A percentile compares a stretch with the other conserved stretches of the same genome.
These are phyloP conservation scores for Mallotus japonicus DNA, from an alignment of 441 rosid species.

Conservation along the genomic window DNA sequence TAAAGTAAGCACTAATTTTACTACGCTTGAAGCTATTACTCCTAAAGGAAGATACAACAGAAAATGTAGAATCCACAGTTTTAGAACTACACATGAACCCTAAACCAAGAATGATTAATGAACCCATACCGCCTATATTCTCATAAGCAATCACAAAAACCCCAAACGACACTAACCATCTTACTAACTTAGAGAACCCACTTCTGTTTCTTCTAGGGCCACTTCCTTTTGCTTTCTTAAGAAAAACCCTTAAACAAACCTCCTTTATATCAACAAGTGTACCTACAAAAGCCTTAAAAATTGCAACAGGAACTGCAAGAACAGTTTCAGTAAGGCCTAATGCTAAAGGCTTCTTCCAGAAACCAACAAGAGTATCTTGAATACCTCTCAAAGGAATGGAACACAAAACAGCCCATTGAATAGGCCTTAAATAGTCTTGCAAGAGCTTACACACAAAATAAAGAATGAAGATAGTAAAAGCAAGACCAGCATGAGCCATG, in stretches of 20 bases:
- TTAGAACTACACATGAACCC: slow-evolving; percentile 66
- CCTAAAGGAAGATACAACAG: slow-evolving; percentile 69
- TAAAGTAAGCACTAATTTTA: slow-evolving; percentile 61
- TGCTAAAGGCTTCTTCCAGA: slow-evolving; percentile 79
- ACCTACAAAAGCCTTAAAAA: slow-evolving; percentile 64
- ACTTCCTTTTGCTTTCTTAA: slow-evolving; percentile 46
- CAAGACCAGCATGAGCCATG: slow-evolving; percentile 97
- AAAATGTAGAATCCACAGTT: slow-evolving; percentile 60
- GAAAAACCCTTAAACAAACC: slow-evolving; percentile 49
- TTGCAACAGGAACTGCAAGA: slow-evolving; percentile 77
- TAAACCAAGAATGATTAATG: slow-evolving; percentile 55
- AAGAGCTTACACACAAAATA: slow-evolving; percentile 73
- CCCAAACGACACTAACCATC: slow-evolving; percentile 77
- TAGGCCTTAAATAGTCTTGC: slow-evolving; percentile 81
- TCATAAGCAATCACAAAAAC: slow-evolving; percentile 81
- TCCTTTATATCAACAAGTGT: slow-evolving; percentile 78
- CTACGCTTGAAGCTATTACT: slow-evolving; percentile 57
- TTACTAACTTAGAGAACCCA: slow-evolving; percentile 68
- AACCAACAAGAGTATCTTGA: slow-evolving; percentile 74
- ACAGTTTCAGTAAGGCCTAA: slow-evolving; percentile 85
- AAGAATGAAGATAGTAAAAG: slow-evolving; percentile 58
- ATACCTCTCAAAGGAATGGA: slow-evolving; percentile 92
- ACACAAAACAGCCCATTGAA: slow-evolving; percentile 94
- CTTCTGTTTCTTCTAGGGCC: slow-evolving; percentile 31
- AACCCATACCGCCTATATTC: slow-evolving; percentile 61